Evolutionary conservation across 1,284 basidiomycete species (phyloP).

Genomic region (Wallemia hederae): DNA sequence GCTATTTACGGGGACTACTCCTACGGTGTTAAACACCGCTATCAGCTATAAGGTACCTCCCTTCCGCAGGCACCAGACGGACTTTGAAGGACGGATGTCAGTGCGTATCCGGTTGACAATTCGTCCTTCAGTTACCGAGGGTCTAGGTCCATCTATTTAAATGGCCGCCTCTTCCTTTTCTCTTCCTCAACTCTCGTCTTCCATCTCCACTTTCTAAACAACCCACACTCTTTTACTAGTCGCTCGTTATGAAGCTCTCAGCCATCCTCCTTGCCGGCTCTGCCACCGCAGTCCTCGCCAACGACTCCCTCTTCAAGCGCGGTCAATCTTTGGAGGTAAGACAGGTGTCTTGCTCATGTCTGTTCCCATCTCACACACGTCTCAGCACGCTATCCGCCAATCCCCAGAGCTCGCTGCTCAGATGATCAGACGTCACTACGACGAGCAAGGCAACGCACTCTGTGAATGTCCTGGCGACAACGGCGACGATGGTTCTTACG

Average conservation of each 20-base stretch:
- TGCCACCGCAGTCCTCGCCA: background rate
- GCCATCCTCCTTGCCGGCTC: background rate
- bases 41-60: too few species aligned
- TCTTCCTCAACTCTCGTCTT: background rate
- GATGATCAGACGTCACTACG: background rate
- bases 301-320: background rate
- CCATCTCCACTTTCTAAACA: background rate
- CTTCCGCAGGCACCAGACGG: too few species aligned
- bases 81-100: too few species aligned
- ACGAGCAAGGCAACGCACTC: background rate
- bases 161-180: background rate
- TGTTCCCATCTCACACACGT: background rate
- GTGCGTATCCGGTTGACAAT: too few species aligned
- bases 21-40: too few species aligned
- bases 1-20: too few species aligned
- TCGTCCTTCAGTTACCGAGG: too few species aligned
- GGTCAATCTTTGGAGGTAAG: background rate
- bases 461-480: background rate
- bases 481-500: background rate
- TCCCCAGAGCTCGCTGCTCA: background rate
- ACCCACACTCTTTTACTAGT: background rate
- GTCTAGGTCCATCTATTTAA: too few species aligned
- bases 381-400: background rate
- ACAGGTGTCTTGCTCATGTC: background rate
- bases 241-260: background rate